Evolutionary conservation across 768 basidiomycete genomes (phyloP), one percentile per base, ranked within the genome.

Genomic region (Lentinula detonsa): DNA sequence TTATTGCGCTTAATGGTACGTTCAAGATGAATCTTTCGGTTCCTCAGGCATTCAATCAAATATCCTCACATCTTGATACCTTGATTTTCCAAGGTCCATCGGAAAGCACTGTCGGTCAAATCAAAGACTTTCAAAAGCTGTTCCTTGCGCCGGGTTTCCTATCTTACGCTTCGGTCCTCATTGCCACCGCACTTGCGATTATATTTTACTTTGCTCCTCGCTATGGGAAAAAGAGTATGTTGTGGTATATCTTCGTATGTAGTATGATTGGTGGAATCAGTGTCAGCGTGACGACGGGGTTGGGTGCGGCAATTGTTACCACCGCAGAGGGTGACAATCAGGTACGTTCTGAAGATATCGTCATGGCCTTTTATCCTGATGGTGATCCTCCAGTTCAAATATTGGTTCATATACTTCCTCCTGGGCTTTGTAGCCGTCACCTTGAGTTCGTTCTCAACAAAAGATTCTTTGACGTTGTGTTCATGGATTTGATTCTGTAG

Each of bases 241-340:
- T 98, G 57, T 93, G 91, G 91, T 93, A 96, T 72, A 95, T 98
- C 64, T 78, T 82, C 45, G 91, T 99, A 49, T 99, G 97, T 74
- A 93, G 90, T 64, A 87, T 98, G 82, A 98, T 99, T 69, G 97
- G 97, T 16, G 97, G 97, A 0, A 88, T 96, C 52, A 91, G 89
- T 61, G 93, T 96, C 65, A 93, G 90, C 66, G 95, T 96, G 59
- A 96, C 95, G 13, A 95, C 93, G 35, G 96, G 97, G 37, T 81
- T 98, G 40, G 95, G 97, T 49, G 79, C 92, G 46, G 89, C 94
- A 21, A 97, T 98, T 67, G 88, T 99, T 31, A 86, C 89, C 53
- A 85, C 85, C 45, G 84, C 80, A 4, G 75, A 80, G 75, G 90
- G 90, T 42, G 78, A 90, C 63, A 93, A 90, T 72, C 91, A 93